These are phyloP conservation scores for Coniella lustricola DNA, from an alignment of 2,329 filamentous ascomycete genomes.

Conservation along the genomic window DNA sequence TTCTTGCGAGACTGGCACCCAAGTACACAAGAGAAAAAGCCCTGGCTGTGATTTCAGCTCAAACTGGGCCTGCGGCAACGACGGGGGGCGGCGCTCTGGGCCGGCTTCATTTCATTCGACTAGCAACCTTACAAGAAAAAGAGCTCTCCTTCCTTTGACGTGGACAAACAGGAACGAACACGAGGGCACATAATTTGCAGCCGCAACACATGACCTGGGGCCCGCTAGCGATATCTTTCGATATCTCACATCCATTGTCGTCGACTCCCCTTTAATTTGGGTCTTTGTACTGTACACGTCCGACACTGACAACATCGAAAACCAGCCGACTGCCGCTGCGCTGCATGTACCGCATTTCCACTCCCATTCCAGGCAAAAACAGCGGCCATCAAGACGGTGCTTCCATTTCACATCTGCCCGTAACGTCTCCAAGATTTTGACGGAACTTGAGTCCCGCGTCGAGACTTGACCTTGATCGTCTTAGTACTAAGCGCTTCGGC, in stretches of 20 bases:
- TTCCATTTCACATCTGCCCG: not conserved
- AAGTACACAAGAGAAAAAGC: not conserved
- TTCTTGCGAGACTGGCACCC: not conserved
- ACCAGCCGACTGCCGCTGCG: not conserved
- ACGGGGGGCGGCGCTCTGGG: not conserved
- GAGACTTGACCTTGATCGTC: too few species aligned
- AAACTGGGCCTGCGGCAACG: slow-evolving; percentile 1
- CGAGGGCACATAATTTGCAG: not conserved
- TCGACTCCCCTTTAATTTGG: slow-evolving; percentile 2
- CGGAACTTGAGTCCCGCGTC: too few species aligned
- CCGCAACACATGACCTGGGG: slow-evolving; percentile 1
- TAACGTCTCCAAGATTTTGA: too few species aligned
- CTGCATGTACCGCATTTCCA: not conserved
- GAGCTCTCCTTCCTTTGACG: not conserved
- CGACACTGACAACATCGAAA: too few species aligned
- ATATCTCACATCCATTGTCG: slow-evolving; percentile 3
- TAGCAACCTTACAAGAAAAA: too few species aligned
- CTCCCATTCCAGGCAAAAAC: not conserved
- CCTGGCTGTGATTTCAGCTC: slow-evolving; percentile 16
- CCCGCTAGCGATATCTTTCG: not conserved
- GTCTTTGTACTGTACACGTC: not conserved
- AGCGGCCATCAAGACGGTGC: not conserved
- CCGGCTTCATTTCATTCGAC: not conserved
- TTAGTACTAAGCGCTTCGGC: too few species aligned
- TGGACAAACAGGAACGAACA: not conserved